Conservation (phyloP, 148 eudicot genomes). For the Cornus controversa region DNA sequence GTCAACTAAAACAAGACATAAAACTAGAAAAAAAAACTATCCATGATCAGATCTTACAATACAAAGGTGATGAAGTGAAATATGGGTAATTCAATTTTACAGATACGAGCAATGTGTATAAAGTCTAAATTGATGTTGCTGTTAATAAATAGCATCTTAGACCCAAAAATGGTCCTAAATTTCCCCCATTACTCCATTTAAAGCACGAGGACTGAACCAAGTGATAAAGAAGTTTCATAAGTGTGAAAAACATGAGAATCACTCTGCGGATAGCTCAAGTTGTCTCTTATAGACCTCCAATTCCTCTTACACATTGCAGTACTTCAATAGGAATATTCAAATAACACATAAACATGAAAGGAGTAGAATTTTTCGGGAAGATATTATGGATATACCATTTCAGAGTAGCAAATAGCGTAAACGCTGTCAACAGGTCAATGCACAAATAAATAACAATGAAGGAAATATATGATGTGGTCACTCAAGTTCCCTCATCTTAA, state of each 20-base stretch:
- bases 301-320: too few species aligned
- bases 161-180: background rate
- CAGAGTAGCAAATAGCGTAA: background rate
- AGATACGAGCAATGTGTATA: background rate
- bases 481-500: conserved; percentile 5
- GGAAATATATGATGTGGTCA: background rate
- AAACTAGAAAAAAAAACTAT: background rate
- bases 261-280: background rate
- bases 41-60: background rate
- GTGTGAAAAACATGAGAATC: background rate
- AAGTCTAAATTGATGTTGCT: background rate
- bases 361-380: background rate
- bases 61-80: background rate
- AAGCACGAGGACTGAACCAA: background rate
- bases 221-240: background rate
- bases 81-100: background rate
- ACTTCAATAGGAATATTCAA: too few species aligned
- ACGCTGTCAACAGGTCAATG: background rate
- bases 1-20: background rate
- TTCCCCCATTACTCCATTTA: background rate
- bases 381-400: background rate
- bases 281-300: too few species aligned
- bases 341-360: background rate
- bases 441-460: background rate
- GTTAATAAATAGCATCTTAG: background rate